Conservation (phyloP, 2,329 filamentous ascomycete species). For the Colletotrichum sp. region DNA sequence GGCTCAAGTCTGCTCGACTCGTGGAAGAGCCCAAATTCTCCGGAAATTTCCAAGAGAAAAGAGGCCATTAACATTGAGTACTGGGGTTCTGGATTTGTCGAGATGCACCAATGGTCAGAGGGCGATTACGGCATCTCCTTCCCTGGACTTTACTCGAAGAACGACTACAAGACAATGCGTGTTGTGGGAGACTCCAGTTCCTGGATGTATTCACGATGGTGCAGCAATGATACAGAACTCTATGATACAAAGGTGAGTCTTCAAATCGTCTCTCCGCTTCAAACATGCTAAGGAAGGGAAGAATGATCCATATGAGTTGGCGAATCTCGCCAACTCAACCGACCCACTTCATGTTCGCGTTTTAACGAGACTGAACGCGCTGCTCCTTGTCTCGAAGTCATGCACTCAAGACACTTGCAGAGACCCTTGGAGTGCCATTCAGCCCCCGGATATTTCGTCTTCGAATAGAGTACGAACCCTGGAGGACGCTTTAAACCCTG, state of each 20-base stretch:
- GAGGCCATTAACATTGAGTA: neutral
- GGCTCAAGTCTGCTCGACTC: neutral
- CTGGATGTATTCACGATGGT: neutral
- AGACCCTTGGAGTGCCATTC: neutral
- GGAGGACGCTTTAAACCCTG: neutral
- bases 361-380: neutral
- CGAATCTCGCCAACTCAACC: neutral
- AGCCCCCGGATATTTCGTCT: neutral
- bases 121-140: neutral
- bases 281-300: neutral
- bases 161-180: neutral
- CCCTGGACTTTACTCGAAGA: neutral
- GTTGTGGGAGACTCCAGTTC: neutral
- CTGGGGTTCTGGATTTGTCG: neutral
- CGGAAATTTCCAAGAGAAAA: neutral
- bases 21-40: neutral
- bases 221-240: neutral
- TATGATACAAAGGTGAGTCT: neutral
- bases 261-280: neutral
- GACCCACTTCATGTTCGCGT: neutral
- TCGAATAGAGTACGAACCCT: neutral
- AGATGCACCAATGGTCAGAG: neutral
- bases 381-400: neutral
- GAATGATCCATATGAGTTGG: neutral
- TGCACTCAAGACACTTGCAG: neutral